Conservation (phyloP, 1,139 yeast species). For the Candida pseudoviswanathii region DNA sequence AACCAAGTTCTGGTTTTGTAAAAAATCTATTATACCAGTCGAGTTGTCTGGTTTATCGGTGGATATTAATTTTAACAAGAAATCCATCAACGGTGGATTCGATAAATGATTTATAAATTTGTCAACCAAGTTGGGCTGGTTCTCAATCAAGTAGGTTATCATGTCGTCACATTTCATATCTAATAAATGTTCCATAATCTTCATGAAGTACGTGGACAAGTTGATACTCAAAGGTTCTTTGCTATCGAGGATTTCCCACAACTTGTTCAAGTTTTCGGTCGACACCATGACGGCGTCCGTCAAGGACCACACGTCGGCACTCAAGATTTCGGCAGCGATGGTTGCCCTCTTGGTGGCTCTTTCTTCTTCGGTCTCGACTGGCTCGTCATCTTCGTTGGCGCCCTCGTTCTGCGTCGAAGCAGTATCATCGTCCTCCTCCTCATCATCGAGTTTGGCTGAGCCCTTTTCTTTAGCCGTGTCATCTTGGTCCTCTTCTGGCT, state of each 20-base stretch:
- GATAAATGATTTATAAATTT: slow-evolving; percentile 78
- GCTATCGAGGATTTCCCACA: slow-evolving; percentile 78
- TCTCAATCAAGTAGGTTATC: slow-evolving; percentile 65
- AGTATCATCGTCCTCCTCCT: slow-evolving; percentile 18
- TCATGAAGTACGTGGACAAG: slow-evolving; percentile 87
- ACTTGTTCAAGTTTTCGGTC: slow-evolving; percentile 58
- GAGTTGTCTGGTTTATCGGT: slow-evolving; percentile 79
- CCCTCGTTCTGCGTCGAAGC: neutral
- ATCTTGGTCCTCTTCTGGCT: slow-evolving; percentile 12
- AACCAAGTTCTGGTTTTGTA: slow-evolving; percentile 65
- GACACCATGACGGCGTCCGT: slow-evolving; percentile 90
- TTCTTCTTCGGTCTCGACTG: slow-evolving; percentile 49
- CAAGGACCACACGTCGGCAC: slow-evolving; percentile 93
- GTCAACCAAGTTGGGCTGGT: slow-evolving; percentile 63
- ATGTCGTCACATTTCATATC: slow-evolving; percentile 89
- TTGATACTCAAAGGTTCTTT: slow-evolving; percentile 64
- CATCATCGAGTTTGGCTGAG: slow-evolving; percentile 13
- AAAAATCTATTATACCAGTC: slow-evolving; percentile 73
- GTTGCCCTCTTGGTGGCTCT: slow-evolving; percentile 72
- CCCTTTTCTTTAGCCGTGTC: slow-evolving; percentile 20
- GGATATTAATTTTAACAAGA: slow-evolving; percentile 71
- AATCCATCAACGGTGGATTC: slow-evolving; percentile 86
- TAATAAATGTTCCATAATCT: slow-evolving; percentile 87
- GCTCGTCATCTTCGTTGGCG: slow-evolving; percentile 19
- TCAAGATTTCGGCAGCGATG: slow-evolving; percentile 85